phyloP scores from a whole-genome alignment of 495 filamentous ascomycete species.

The Daldinia caldariorum region DNA sequence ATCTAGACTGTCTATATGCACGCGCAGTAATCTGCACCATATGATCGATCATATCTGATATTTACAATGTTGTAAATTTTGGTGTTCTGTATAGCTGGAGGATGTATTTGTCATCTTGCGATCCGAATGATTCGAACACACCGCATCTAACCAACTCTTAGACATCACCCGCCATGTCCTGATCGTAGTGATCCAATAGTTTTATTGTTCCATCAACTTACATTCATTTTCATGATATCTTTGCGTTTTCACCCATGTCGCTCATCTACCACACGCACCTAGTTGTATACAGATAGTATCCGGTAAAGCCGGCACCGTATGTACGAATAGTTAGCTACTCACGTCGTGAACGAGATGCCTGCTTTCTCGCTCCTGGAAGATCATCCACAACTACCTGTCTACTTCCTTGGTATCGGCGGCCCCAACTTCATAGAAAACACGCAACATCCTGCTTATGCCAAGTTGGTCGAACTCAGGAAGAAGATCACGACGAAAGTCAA shows the following conservation, averaged over 20 bases:
- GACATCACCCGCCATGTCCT: background rate
- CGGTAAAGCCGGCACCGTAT: background rate
- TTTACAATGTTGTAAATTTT: background rate
- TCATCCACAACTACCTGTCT: background rate
- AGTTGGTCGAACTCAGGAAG: background rate
- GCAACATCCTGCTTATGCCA: background rate
- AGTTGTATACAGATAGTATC: background rate
- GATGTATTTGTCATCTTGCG: background rate
- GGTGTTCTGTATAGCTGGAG: background rate
- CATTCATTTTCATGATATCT: background rate
- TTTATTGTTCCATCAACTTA: background rate
- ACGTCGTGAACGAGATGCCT: background rate
- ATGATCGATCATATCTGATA: background rate
- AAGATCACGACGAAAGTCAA: conserved; percentile 1
- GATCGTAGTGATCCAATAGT: background rate
- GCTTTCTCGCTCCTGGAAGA: background rate
- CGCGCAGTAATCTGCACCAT: background rate
- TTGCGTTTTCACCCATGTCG: background rate
- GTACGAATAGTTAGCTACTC: background rate
- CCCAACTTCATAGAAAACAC: conserved; percentile 1
- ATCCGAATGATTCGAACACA: background rate
- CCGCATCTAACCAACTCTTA: background rate
- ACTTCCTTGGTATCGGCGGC: background rate
- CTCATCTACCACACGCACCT: background rate
- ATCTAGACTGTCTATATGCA: background rate